Percentiles rank a stretch among this genome's conserved stretches.
phyloP scores from a whole-genome alignment of 345 rosid genomes.

The Moricandia arvensis region DNA sequence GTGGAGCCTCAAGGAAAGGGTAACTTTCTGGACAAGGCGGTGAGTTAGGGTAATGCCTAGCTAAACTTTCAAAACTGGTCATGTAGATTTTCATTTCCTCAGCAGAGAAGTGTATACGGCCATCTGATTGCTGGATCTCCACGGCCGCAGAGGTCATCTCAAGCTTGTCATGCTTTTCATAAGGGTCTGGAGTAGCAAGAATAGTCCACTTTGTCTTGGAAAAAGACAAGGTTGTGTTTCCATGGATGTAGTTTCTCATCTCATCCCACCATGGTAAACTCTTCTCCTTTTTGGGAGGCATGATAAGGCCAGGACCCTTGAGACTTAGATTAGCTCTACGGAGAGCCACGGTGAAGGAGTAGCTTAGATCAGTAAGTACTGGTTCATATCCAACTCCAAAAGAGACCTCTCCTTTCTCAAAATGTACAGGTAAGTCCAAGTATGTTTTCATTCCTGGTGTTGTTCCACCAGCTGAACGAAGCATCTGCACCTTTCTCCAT shows the following conservation, averaged over 20 bases:
- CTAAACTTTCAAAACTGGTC: constrained; percentile 87
- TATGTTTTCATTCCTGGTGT: constrained; percentile 93
- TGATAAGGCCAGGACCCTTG: constrained; percentile 58
- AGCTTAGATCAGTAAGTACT: constrained; percentile 81
- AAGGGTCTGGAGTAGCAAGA: constrained; percentile 88
- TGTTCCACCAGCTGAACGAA: constrained; percentile 92
- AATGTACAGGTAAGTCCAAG: constrained; percentile 69
- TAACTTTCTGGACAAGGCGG: constrained; percentile 49
- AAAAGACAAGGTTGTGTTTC: constrained; percentile 60
- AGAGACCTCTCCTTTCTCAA: constrained; percentile 70
- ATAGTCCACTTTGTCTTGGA: constrained; percentile 65
- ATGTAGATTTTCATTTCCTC: constrained; percentile 65
- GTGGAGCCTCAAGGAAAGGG: constrained; percentile 72
- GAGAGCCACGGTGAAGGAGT: constrained; percentile 93
- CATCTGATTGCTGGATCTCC: constrained; percentile 92
- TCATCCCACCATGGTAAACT: constrained; percentile 99
- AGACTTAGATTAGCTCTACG: constrained; percentile 91
- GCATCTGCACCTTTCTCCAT: constrained; percentile 94
- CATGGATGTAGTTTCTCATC: constrained; percentile 93
- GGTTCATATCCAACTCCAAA: constrained; percentile 98
- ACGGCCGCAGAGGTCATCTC: constrained; percentile 54
- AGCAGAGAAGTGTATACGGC: constrained; percentile 70
- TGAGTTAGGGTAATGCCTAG: constrained; percentile 51
- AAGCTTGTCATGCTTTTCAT: constrained; percentile 86
- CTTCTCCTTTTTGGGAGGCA: constrained; percentile 82